Evolutionary conservation across 2,329 filamentous ascomycete species (phyloP).

Genomic region (Colletotrichum shisoi): DNA sequence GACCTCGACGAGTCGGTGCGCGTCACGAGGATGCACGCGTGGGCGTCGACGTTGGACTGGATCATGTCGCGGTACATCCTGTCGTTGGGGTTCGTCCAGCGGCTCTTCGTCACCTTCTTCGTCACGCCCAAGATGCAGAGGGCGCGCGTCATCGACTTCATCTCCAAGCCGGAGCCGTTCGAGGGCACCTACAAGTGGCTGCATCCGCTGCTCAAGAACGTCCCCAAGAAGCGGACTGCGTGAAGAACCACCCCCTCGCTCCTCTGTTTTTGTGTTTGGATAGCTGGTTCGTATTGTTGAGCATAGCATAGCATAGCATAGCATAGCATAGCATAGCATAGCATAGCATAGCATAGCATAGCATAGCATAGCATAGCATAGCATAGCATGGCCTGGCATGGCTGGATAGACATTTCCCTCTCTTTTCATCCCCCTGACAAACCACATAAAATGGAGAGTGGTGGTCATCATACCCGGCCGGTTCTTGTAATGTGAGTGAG

Average conservation of each 20-base stretch:
- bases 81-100: constrained; percentile 22
- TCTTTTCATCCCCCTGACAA: neutral
- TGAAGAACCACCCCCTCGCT: neutral
- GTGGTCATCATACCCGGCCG: no score
- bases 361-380: neutral
- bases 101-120: constrained; percentile 25
- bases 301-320: neutral
- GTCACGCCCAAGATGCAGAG: constrained; percentile 34
- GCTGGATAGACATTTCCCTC: neutral
- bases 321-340: neutral
- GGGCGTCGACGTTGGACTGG: constrained; percentile 43
- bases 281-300: neutral
- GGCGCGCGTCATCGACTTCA: constrained; percentile 41
- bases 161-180: constrained; percentile 39
- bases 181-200: constrained; percentile 35
- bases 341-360: no score
- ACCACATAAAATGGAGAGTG: no score
- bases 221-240: neutral
- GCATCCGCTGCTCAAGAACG: constrained; percentile 12
- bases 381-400: neutral
- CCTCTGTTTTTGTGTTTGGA: no score
- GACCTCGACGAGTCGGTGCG: constrained; percentile 39
- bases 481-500: no score
- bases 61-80: constrained; percentile 42
- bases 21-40: constrained; percentile 43